phyloP scores from a whole-genome alignment of 768 basidiomycete genomes.

The Termitomyces eurrhizus region DNA sequence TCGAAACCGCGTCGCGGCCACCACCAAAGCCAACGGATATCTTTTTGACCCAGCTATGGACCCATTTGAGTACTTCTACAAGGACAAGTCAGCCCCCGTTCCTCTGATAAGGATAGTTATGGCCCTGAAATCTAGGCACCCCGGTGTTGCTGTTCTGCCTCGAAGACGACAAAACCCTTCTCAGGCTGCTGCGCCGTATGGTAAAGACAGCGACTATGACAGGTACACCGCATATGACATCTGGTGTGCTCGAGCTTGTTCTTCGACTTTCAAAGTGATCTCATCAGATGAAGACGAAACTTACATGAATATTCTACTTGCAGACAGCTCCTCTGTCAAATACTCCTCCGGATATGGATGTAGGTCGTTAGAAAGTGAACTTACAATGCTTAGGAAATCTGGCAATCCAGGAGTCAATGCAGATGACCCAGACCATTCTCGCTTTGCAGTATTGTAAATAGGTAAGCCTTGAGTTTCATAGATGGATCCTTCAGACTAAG shows the following conservation, averaged over 20 bases:
- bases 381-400: neutral
- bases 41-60: neutral
- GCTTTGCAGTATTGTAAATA: neutral
- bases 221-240: neutral
- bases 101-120: neutral
- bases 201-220: neutral
- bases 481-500: too few species aligned
- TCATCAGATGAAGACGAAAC: neutral
- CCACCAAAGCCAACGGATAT: neutral
- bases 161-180: neutral
- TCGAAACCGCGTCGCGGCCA: neutral
- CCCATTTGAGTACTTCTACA: neutral
- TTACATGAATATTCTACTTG: neutral
- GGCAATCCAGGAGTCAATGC: neutral
- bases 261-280: neutral
- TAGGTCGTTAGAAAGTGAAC: too few species aligned
- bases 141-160: neutral
- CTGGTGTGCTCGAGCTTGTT: neutral
- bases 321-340: neutral
- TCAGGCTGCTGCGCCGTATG: too few species aligned
- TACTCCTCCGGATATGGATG: too few species aligned
- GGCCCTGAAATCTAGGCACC: neutral
- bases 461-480: too few species aligned
- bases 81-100: neutral
- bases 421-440: neutral